A percentile compares a stretch with the other conserved stretches of the same genome.
These are phyloP conservation scores for Phytophthora lateralis DNA, from an alignment of 352 stramenopile species.

Conservation along the genomic window DNA sequence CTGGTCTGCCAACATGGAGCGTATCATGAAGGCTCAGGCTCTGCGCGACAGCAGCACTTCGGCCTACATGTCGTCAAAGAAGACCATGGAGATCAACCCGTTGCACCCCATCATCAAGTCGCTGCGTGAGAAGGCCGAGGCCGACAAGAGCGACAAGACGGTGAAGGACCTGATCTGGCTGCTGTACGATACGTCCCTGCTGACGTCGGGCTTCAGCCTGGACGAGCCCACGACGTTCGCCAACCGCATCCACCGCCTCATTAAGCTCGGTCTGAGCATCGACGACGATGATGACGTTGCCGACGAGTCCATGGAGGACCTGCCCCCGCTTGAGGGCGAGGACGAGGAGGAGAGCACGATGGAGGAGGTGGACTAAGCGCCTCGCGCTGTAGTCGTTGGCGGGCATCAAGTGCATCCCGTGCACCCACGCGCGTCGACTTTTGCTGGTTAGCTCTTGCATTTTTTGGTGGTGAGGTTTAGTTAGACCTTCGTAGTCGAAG, in stretches of 20 bases:
- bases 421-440: slow-evolving; percentile 2
- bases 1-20: slow-evolving; percentile 99
- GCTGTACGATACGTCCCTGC: slow-evolving; percentile 98
- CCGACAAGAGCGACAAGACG: slow-evolving; percentile 99
- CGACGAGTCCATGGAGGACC: slow-evolving; percentile 96
- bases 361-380: slow-evolving; percentile 98
- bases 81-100: slow-evolving; percentile 99
- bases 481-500: slow-evolving; percentile 54
- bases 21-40: slow-evolving; percentile 99
- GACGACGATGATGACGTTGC: slow-evolving; percentile 97
- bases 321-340: slow-evolving; percentile 96
- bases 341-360: slow-evolving; percentile 97
- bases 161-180: slow-evolving; percentile 99
- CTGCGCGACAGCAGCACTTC: slow-evolving; percentile 97
- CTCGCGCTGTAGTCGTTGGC: slow-evolving; percentile 14
- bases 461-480: slow-evolving; percentile 52
- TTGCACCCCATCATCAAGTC: slow-evolving; percentile 98
- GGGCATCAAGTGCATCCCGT: slow-evolving; percentile 6
- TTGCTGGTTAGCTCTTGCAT: slow-evolving; percentile 37
- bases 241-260: slow-evolving; percentile 98
- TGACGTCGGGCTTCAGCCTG: slow-evolving; percentile 99
- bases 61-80: slow-evolving; percentile 99
- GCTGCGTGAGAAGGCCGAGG: slow-evolving; percentile 98
- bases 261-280: slow-evolving; percentile 99
- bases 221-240: slow-evolving; percentile 99